phyloP scores from a whole-genome alignment of 805 yeast species.

The Candida easanensis region DNA sequence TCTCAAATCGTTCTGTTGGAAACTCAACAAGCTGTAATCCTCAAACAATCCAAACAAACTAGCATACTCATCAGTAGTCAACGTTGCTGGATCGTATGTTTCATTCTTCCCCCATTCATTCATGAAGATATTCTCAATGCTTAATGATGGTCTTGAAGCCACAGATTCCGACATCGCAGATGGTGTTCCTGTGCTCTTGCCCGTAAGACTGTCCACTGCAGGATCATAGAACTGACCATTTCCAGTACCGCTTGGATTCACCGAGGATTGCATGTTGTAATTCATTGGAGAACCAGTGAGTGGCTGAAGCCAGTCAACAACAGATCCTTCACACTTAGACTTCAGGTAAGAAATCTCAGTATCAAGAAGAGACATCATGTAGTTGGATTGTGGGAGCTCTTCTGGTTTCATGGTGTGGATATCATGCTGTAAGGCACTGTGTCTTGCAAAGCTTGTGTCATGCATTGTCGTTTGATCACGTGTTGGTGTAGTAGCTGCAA shows the following conservation, averaged over 20 bases:
- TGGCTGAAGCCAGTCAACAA: conserved; percentile 21
- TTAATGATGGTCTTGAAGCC: background rate
- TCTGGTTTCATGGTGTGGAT: conserved; percentile 15
- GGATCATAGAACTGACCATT: conserved; percentile 22
- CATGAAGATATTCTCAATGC: background rate
- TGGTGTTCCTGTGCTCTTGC: background rate
- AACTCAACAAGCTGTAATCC: conserved; percentile 17
- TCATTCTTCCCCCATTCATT: background rate
- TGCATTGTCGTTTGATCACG: background rate
- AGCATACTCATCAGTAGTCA: conserved; percentile 25
- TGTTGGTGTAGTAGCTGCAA: conserved; percentile 3
- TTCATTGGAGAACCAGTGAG: background rate
- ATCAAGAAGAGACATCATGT: conserved; percentile 15
- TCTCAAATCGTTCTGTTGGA: conserved; percentile 7
- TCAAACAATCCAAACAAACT: conserved; percentile 26
- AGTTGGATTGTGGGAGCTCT: conserved; percentile 21
- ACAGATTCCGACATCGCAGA: background rate
- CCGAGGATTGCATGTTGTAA: background rate
- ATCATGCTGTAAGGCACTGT: conserved; percentile 4
- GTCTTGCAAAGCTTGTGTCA: too few relatives aligned
- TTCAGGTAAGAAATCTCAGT: conserved; percentile 16
- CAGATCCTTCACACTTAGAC: conserved; percentile 11
- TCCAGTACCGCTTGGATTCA: conserved; percentile 18
- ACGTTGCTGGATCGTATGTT: background rate
- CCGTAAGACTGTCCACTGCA: conserved; percentile 12